phyloP scores from a whole-genome alignment of 345 rosid species.

The Gossypium mustelinum region DNA sequence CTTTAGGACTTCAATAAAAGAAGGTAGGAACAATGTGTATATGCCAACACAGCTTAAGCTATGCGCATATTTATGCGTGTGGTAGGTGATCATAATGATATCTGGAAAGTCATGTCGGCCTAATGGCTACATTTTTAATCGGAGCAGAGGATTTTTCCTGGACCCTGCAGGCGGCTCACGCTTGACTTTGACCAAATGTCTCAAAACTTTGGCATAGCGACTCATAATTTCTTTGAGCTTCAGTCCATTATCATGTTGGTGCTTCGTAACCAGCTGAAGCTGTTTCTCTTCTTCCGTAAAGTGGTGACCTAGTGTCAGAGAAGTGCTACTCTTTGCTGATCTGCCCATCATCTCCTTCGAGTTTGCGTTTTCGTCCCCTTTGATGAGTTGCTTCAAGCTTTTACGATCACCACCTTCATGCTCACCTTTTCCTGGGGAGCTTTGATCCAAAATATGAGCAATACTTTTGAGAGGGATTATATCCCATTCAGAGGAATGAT shows the following conservation, averaged over 20 bases:
- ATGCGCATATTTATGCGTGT: too few relatives aligned
- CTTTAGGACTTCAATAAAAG: too few relatives aligned
- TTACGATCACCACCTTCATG: constrained; percentile 19
- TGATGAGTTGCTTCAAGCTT: constrained; percentile 66
- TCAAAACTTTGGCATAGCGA: constrained; percentile 53
- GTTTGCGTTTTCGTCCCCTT: constrained; percentile 18
- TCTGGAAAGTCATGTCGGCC: not conserved
- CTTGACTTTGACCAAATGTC: constrained; percentile 51
- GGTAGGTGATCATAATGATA: not conserved
- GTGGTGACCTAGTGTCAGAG: constrained; percentile 40
- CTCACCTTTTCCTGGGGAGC: not conserved
- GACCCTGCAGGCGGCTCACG: constrained; percentile 26
- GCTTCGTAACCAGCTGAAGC: constrained; percentile 43
- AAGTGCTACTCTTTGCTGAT: constrained; percentile 24
- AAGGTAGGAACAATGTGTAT: too few relatives aligned
- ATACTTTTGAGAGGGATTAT: too few relatives aligned
- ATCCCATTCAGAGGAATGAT: not conserved
- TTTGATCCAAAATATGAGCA: not conserved
- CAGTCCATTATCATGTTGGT: constrained; percentile 27
- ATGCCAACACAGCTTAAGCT: too few relatives aligned
- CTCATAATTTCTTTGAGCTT: constrained; percentile 57
- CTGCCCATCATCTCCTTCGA: too few relatives aligned
- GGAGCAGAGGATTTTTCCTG: constrained; percentile 25
- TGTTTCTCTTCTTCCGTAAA: constrained; percentile 44
- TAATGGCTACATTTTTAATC: constrained; percentile 19